Conservation (phyloP, 2,329 filamentous ascomycete genomes). For the Xylariaceae sp. region DNA sequence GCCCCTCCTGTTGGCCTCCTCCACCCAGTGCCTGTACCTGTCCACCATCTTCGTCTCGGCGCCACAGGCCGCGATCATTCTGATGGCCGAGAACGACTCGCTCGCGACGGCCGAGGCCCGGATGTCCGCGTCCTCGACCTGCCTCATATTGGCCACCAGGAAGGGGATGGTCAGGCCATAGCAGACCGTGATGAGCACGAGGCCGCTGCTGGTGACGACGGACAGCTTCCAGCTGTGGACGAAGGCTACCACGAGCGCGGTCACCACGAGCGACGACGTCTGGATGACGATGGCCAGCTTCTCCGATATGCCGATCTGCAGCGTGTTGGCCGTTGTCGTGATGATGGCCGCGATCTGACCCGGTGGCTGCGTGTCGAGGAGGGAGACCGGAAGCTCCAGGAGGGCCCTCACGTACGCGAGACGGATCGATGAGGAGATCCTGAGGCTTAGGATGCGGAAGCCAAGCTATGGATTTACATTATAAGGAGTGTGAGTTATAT, state of each 20-base stretch:
- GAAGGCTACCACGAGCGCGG: conserved; percentile 52
- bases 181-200: conserved; percentile 50
- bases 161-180: conserved; percentile 49
- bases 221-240: conserved; percentile 54
- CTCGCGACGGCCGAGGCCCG: conserved; percentile 55
- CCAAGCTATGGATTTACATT: conserved; percentile 37
- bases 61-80: conserved; percentile 58
- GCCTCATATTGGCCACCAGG: conserved; percentile 47
- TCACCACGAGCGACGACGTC: conserved; percentile 45
- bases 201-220: conserved; percentile 51
- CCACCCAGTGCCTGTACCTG: conserved; percentile 50
- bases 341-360: conserved; percentile 58
- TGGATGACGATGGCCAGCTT: conserved; percentile 56
- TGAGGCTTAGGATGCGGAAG: conserved; percentile 56
- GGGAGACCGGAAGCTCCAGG: conserved; percentile 59
- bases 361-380: conserved; percentile 59
- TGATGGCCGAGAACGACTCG: conserved; percentile 53
- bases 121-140: conserved; percentile 47
- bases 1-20: conserved; percentile 40
- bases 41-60: conserved; percentile 49
- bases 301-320: conserved; percentile 60
- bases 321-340: conserved; percentile 55
- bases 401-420: conserved; percentile 60
- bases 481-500: neutral
- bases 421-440: conserved; percentile 55